Base-by-base conservation (phyloP, 2,329 filamentous ascomycete species). In the Curvularia eragrostidis region DNA sequence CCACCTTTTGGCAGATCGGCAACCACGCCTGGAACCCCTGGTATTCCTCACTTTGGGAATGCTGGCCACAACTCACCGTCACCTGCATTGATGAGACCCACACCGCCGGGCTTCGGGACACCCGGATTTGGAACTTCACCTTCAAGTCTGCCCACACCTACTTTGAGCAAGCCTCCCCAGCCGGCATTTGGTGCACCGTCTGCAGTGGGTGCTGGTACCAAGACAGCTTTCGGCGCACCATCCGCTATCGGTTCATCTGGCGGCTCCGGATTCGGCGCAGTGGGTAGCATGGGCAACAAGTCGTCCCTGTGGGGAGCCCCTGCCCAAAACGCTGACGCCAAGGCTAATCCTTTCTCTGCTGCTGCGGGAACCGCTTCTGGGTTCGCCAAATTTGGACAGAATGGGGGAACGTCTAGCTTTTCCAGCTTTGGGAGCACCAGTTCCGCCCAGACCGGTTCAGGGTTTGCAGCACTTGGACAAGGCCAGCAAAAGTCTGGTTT, bases 311-410 rank as follows among this genome's bases (percentile, higher is more conserved):
- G 68, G 67, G 72, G 61, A 18, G 54, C 73, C 39, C 28, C 64
- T 26, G 50, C 71, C 30, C 67, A 67, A 52, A 18, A 60, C 15
- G 54, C 67, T 1, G 64, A 69, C 34, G 43, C 70, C 12, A 65
- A 66, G 47, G 56, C 67, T 32, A 75, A 70, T 38, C 74, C 77
- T 6, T 80, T 81, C 55, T 65, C 73, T 6, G 59, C 60, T 28
- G 64, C 61, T 24, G 64, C 63, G 13, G 59, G 66, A 19, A 52
- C 42, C 3, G 41, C 66, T 3, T 72, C 70, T 12, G 74, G 72
- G 0, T 78, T 78, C 43, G 73, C 70, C 38, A 72, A 74, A 36
- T 68, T 76, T 54, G 72, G 68, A 1, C 59, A 58, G 26, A 43
- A 59, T 42, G 34, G 59, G 9, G 60, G 59, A 9, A 62, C 64